A percentile compares a stretch with the other conserved stretches of the same genome.
Evolutionary conservation across 2,329 filamentous ascomycete genomes (phyloP).

Genomic region (Sporothrix schenckii): DNA sequence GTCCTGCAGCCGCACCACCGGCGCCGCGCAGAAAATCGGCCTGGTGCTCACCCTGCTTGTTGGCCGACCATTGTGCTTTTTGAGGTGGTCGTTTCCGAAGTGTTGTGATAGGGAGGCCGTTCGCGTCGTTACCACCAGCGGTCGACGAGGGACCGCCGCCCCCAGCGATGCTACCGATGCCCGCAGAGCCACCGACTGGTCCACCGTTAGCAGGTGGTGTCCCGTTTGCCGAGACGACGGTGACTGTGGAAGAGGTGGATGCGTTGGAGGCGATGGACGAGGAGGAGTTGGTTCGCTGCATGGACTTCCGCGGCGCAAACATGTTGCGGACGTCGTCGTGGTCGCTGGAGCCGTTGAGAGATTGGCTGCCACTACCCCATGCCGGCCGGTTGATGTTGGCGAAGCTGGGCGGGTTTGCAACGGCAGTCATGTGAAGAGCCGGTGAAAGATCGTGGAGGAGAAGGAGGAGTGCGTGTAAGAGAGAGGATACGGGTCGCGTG

Average conservation of each 20-base stretch:
- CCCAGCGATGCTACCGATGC: conserved; percentile 2
- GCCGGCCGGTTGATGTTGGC: conserved; percentile 64
- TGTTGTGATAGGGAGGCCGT: conserved; percentile 55
- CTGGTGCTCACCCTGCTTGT: conserved; percentile 55
- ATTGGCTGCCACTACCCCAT: conserved; percentile 63
- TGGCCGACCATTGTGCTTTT: conserved; percentile 55
- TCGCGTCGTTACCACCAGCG: conserved; percentile 50
- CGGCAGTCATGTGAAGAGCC: conserved; percentile 63
- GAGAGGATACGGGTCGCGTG: neutral
- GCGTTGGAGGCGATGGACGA: conserved; percentile 75
- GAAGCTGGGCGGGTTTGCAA: conserved; percentile 67
- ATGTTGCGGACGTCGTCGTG: conserved; percentile 83
- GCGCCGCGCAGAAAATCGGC: conserved; percentile 53
- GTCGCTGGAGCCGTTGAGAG: conserved; percentile 66
- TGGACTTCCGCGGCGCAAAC: conserved; percentile 84
- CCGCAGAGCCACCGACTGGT: conserved; percentile 45
- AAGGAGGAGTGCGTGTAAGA: neutral
- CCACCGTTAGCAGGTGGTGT: conserved; percentile 45
- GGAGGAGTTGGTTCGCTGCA: conserved; percentile 86
- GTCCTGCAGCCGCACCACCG: conserved; percentile 43
- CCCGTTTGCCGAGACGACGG: conserved; percentile 61
- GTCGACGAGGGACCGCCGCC: neutral
- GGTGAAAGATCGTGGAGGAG: conserved; percentile 25
- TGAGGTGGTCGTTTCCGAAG: conserved; percentile 55
- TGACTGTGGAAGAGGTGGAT: conserved; percentile 64